Evolutionary conservation across 1,284 basidiomycete genomes (phyloP).

Genomic region (Omphalotus olearius): DNA sequence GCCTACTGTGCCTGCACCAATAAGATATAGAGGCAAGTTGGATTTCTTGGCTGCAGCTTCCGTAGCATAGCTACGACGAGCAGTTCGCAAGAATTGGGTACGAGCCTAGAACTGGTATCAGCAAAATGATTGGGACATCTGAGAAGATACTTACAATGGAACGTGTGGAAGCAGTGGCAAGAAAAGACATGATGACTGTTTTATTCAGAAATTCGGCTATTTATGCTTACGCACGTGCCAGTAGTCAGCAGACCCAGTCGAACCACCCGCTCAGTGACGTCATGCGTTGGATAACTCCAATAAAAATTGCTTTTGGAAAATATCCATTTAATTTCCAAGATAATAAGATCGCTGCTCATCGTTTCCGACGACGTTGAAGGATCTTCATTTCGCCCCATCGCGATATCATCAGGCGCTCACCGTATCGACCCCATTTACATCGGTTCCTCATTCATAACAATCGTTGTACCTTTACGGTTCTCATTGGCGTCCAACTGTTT

Average conservation of each 20-base stretch:
- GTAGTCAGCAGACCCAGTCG: slow-evolving; percentile 36
- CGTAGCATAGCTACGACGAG: slow-evolving; percentile 39
- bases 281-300: neutral
- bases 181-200: slow-evolving; percentile 37
- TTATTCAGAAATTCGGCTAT: no score
- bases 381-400: neutral
- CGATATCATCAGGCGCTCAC: neutral
- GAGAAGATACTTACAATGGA: slow-evolving; percentile 30
- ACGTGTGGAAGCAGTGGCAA: slow-evolving; percentile 33
- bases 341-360: slow-evolving; percentile 4
- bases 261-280: slow-evolving; percentile 12
- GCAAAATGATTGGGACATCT: slow-evolving; percentile 3
- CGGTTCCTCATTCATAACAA: no score
- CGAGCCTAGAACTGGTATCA: slow-evolving; percentile 6
- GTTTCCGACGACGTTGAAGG: slow-evolving; percentile 11
- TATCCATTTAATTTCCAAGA: neutral
- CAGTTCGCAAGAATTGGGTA: slow-evolving; percentile 10
- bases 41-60: slow-evolving; percentile 38
- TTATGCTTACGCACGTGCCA: no score
- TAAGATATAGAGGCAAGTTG: slow-evolving; percentile 46
- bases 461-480: no score
- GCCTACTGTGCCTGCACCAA: slow-evolving; percentile 46
- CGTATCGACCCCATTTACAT: neutral
- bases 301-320: neutral
- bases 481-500: neutral